These are phyloP conservation scores for Senecio squalidus DNA, from an alignment of 140 eudicot genomes.

Conservation along the genomic window DNA sequence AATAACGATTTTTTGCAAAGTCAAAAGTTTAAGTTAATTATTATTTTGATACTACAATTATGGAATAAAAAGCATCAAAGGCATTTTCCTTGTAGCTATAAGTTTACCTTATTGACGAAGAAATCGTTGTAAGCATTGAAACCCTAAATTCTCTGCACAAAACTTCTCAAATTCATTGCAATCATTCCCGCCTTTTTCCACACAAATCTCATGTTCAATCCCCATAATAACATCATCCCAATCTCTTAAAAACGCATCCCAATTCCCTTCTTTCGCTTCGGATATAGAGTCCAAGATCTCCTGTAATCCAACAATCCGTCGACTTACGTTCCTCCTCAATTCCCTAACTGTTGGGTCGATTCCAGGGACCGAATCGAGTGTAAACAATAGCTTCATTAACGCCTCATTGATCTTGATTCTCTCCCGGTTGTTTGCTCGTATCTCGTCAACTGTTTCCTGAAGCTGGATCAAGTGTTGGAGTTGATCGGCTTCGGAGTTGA, in stretches of 20 bases:
- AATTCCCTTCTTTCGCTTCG: constrained; percentile 32
- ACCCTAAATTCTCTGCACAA: constrained; percentile 82
- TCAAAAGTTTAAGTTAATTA: too few relatives aligned
- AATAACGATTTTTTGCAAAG: too few relatives aligned
- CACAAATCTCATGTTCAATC: constrained; percentile 64
- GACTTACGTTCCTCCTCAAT: constrained; percentile 68
- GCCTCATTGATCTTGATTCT: constrained; percentile 68
- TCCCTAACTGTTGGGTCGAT: constrained; percentile 63
- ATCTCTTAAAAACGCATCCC: constrained; percentile 48
- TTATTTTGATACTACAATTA: too few relatives aligned
- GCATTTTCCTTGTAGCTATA: too few relatives aligned
- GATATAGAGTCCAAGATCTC: constrained; percentile 72
- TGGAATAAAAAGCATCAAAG: too few relatives aligned
- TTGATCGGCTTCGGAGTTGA: constrained; percentile 44
- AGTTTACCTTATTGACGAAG: constrained; percentile 35
- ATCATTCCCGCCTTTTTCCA: constrained; percentile 53
- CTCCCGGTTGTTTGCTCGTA: constrained; percentile 50
- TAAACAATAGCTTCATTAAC: constrained; percentile 52
- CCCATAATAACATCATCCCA: constrained; percentile 64
- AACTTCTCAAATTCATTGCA: constrained; percentile 68
- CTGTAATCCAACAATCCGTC: constrained; percentile 81
- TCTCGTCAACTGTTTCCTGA: constrained; percentile 81
- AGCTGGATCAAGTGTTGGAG: constrained; percentile 61
- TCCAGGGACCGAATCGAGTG: constrained; percentile 82
- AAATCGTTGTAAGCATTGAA: constrained; percentile 80